Evolutionary conservation across 768 basidiomycete genomes (phyloP), one percentile per base, ranked within the genome.

Genomic region (Suillus spraguei): DNA sequence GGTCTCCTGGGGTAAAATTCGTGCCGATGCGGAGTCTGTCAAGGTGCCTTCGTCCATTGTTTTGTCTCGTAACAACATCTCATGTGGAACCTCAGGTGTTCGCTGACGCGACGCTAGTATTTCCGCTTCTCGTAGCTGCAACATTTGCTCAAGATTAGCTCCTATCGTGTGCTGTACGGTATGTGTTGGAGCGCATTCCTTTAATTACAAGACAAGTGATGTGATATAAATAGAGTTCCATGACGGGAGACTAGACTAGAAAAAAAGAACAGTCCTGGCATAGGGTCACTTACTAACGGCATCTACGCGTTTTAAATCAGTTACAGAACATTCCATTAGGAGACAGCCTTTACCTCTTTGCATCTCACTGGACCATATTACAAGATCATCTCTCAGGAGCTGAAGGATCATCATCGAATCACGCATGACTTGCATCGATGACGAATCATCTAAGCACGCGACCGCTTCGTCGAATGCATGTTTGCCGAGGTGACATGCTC

Each of bases 1-100:
- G 1, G 87, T 99, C 32, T 95, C 93, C 4, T 99, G 97, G 97
- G 97, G 97, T 1, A 99, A 99, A 80, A 98, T 99, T 66, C 86
- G 94, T 41, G 89, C 91, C 14, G 89, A 88, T 10, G 82, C 93
- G 5, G 89, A 94, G 73, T 82, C 92, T 9, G 87, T 95, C 7
- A 94, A 97, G 83, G 94, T 91, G 67, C 20, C 60, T 35, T 11
- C 20, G 49, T 17, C 33, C 13, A 53, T 49, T 11, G 16, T 35
- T 41, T n/a, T 28, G 53, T 63, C 46, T 33, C 32, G 54, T 46
- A 53, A 38, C 2, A 24, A 28, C 24, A 16, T 9, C 64, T 69
- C 59, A 70, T 55, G 20, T 7, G 49, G 41, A 46, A 44, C 33
- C 42, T 38, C 53, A 84, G 83, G 92, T 97, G 7, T 97, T 87